These are phyloP conservation scores for Hypseocharis bilobata DNA, from an alignment of 441 rosid species.

Conservation along the genomic window DNA sequence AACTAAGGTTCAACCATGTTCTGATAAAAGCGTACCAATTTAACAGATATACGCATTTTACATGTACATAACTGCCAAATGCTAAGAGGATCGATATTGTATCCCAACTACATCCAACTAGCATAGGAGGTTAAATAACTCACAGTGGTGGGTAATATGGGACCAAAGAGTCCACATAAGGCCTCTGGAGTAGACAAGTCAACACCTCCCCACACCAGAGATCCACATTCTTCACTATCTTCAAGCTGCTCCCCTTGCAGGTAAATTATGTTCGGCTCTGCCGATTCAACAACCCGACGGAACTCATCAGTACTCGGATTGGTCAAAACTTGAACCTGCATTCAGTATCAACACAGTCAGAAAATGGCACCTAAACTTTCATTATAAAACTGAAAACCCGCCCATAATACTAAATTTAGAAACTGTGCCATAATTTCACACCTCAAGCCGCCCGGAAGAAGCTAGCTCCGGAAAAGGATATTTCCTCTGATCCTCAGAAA, in stretches of 20 bases:
- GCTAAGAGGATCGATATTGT: no score
- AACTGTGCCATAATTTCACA: slow-evolving; percentile 20
- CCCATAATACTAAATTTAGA: background rate
- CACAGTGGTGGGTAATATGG: slow-evolving; percentile 73
- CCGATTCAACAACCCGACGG: slow-evolving; percentile 43
- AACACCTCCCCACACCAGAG: slow-evolving; percentile 50
- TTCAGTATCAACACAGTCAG: background rate
- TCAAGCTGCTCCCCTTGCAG: slow-evolving; percentile 64
- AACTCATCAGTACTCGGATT: slow-evolving; percentile 66
- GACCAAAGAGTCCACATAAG: slow-evolving; percentile 55
- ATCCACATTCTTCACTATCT: slow-evolving; percentile 61
- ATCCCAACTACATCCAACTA: background rate
- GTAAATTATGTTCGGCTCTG: slow-evolving; percentile 64
- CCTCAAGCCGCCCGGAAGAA: slow-evolving; percentile 90
- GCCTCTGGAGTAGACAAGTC: slow-evolving; percentile 62
- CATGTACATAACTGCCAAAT: background rate
- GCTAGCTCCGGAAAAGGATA: slow-evolving; percentile 78
- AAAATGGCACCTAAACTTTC: background rate
- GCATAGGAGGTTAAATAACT: slow-evolving; percentile 29
- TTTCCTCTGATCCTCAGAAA: slow-evolving; percentile 36
- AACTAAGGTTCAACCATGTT: background rate
- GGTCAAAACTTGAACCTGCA: slow-evolving; percentile 72
- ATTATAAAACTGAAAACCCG: background rate
- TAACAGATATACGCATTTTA: background rate
- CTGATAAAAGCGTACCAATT: background rate